Conservation (phyloP, 2,329 filamentous ascomycete genomes). For the Boeremia lycopersici region DNA sequence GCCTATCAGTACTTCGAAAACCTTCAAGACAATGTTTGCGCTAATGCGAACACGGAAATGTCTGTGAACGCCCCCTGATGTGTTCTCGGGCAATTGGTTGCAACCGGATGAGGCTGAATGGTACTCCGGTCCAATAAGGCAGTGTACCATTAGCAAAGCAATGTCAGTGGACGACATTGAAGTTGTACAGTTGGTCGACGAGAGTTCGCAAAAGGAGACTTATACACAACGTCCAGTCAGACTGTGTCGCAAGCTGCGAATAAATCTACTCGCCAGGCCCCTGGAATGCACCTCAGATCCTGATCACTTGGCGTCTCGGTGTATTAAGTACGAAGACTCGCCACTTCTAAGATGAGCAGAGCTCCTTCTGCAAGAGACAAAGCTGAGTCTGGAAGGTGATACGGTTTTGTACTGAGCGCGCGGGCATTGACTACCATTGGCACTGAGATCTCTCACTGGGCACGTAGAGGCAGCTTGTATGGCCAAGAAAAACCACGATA, state of each 20-base stretch:
- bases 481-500: too few relatives aligned
- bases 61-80: constrained; percentile 6
- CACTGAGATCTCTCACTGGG: too few relatives aligned
- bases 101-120: constrained; percentile 5
- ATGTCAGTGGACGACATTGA: constrained; percentile 1
- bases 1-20: constrained; percentile 1
- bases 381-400: too few relatives aligned
- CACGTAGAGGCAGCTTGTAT: too few relatives aligned
- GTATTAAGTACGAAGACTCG: too few relatives aligned
- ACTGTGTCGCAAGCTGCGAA: not conserved
- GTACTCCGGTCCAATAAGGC: constrained; percentile 7
- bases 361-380: too few relatives aligned
- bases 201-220: not conserved
- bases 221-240: not conserved
- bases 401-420: too few relatives aligned
- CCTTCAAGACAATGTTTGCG: not conserved
- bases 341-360: too few relatives aligned
- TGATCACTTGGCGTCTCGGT: too few relatives aligned
- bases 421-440: too few relatives aligned
- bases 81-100: constrained; percentile 7
- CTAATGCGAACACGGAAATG: constrained; percentile 1
- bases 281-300: too few relatives aligned
- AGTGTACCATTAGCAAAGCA: not conserved
- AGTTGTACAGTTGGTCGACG: not conserved
- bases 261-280: too few relatives aligned